Evolutionary conservation across 306 rosid genomes (phyloP), one percentile per base, ranked within the genome.

Genomic region (Pterocarpus santalinus): DNA sequence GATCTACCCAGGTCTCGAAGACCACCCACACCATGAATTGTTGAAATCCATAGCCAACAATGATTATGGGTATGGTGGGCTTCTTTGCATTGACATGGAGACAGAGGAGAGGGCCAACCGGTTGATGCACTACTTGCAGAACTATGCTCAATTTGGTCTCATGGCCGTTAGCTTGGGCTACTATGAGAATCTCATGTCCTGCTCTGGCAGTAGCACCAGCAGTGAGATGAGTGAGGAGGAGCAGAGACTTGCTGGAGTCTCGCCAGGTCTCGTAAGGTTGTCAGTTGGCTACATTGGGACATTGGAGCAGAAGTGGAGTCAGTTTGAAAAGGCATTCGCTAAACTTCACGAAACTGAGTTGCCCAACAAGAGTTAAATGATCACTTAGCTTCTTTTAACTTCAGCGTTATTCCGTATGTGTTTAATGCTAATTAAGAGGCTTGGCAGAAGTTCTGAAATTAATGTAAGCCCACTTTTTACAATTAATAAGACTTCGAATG

Each of bases 141-240:
- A 94, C 76, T 80, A 80, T 66, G 41, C 85, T 0, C 93, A 90
- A 51, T 94, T 94, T 62, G 97, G 97, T 4, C 81, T 91, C 82
- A 89, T 94, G 90, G 98, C 97, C 0, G 97, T 94, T 34, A 94
- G 97, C 65, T 70, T 94, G 81, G 97, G 98, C 1, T 94, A 89
- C 80, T 92, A 90, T 12, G 98, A 94, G 81, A 94, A 94, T 16
- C 89, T 94, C 0, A 88, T 94, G 94, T 94, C 97, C 0, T 94
- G 98, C 81, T 92, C 97, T 2, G 97, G 98, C 0, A 92, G 92
- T 38, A 94, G 98, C 83, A 94, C 98, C 0, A 94, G 98, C 81
- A 92, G 97, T 53, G 95, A 89, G 83, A 2, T 94, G 87, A 91
- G n/a, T 56, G 38, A 41, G 1, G 90, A 90, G 83, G 98, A 90